A percentile compares a stretch with the other conserved stretches of the same genome.
These are phyloP conservation scores for Phytophthora lateralis DNA, from an alignment of 352 stramenopile species.

Conservation along the genomic window DNA sequence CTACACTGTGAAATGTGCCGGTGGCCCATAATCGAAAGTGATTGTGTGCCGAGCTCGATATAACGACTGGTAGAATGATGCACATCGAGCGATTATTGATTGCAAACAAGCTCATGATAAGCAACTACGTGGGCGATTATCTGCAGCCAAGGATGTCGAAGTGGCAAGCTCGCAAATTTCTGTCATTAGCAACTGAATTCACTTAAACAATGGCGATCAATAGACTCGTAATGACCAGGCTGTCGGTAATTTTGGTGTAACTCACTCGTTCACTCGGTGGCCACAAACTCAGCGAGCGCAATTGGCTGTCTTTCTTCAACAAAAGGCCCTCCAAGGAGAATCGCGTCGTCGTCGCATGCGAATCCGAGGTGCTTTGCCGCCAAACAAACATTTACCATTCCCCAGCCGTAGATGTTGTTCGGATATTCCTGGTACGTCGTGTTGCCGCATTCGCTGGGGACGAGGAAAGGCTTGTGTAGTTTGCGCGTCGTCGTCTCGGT, in stretches of 20 bases:
- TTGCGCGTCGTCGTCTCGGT: constrained; percentile 45
- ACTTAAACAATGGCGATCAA: no score
- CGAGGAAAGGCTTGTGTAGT: constrained; percentile 69
- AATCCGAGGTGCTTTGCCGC: constrained; percentile 51
- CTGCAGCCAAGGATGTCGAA: no score
- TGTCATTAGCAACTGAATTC: no score
- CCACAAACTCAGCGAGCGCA: constrained; percentile 16
- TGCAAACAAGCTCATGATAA: no score
- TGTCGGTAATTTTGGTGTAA: not conserved
- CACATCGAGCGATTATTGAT: no score
- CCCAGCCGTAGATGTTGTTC: constrained; percentile 84
- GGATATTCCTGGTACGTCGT: constrained; percentile 68
- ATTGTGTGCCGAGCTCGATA: constrained; percentile 4
- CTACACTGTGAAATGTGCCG: no score
- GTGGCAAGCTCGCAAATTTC: no score
- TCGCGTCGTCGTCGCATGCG: constrained; percentile 36
- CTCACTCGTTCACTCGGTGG: constrained; percentile 24
- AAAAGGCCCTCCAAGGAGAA: not conserved
- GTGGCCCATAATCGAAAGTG: constrained; percentile 8
- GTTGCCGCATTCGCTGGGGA: constrained; percentile 66
- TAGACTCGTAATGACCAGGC: not conserved
- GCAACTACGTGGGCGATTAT: no score
- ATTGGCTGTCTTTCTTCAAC: constrained; percentile 11
- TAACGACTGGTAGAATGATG: no score
- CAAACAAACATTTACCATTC: constrained; percentile 56